Evolutionary conservation across 2,329 filamentous ascomycete genomes (phyloP), one percentile per base, ranked within the genome.

Genomic region (Aspergillus novofumigatus): DNA sequence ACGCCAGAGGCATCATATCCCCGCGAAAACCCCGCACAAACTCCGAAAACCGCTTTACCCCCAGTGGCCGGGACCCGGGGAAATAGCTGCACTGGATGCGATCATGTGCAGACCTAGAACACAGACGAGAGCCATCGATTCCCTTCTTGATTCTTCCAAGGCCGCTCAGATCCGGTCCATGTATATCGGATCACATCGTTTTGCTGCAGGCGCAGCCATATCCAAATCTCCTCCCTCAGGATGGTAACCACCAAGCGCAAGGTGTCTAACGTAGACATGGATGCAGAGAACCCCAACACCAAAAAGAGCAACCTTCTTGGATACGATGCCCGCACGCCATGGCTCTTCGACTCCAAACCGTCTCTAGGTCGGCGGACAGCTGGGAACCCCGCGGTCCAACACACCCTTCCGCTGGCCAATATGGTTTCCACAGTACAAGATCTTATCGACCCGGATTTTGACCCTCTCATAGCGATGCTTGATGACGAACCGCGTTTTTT

Each of bases 401-500:
- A 60, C 21, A 70, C 69, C 7, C 53, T 75, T 29, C 69, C 72
- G n/a, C 54, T 74, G 17, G 65, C 66, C 4, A 74, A 75, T 53
- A 74, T 75, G 72, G 68, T 74, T 4, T 69, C 71, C 23, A 69
- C 70, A 1, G 72, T 75, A 2, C 72, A 72, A 50, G 69, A 75
- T 26, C 55, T 75, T 28, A 69, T 75, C 48, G 72, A 75, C 53
- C 72, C 72, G 0, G 70, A 74, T 35, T 75, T 75, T 54, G 68
- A 73, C 59, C 72, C 72, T 20, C 56, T 73, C n/a, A 68, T 71
- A 29, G 72, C 71, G 4, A 68, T 73, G 8, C 56, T 74, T 41
- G 70, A 75, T 47, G 69, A 74, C 4, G 69, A 72, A 53, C 81
- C 82, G 29, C 70, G 84, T 53, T 95, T 91, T 68, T 82, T 96